These are phyloP conservation scores for Pleurotus giganteus DNA, from an alignment of 768 basidiomycete species.

Conservation along the genomic window DNA sequence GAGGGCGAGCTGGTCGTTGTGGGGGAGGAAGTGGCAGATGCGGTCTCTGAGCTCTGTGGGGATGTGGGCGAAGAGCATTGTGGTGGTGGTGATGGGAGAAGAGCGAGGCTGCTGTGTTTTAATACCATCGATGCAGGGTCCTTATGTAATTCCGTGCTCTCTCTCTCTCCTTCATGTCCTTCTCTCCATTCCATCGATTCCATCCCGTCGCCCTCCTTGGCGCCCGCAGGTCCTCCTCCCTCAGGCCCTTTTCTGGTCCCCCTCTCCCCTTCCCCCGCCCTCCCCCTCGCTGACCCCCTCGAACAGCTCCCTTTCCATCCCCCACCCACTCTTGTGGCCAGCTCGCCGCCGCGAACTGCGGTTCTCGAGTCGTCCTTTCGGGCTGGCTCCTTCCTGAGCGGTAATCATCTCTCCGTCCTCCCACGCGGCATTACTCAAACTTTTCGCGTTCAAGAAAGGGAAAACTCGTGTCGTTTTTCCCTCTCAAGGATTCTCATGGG, in stretches of 20 bases:
- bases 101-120: conserved; percentile 9
- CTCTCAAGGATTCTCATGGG: conserved; percentile 76
- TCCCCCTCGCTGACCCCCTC: conserved; percentile 10
- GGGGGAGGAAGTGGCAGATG: conserved; percentile 33
- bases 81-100: conserved; percentile 15
- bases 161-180: conserved; percentile 12
- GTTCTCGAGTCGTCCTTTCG: conserved; percentile 62
- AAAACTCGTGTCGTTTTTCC: conserved; percentile 79
- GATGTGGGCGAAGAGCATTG: conserved; percentile 47
- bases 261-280: conserved; percentile 1
- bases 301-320: conserved; percentile 53
- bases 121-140: conserved; percentile 19
- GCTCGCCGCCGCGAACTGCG: conserved; percentile 50
- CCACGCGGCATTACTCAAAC: conserved; percentile 28
- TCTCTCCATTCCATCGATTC: conserved; percentile 17
- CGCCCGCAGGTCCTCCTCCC: conserved; percentile 8
- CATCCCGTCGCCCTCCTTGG: background rate
- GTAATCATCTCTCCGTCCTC: conserved; percentile 43
- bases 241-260: conserved; percentile 16
- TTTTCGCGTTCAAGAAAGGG: conserved; percentile 55
- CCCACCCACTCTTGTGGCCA: conserved; percentile 67
- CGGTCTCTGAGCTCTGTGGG: conserved; percentile 64
- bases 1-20: conserved; percentile 45
- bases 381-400: conserved; percentile 85
- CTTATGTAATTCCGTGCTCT: conserved; percentile 10